Evolutionary conservation across 768 basidiomycete genomes (phyloP).

Genomic region (Mycena crocata): DNA sequence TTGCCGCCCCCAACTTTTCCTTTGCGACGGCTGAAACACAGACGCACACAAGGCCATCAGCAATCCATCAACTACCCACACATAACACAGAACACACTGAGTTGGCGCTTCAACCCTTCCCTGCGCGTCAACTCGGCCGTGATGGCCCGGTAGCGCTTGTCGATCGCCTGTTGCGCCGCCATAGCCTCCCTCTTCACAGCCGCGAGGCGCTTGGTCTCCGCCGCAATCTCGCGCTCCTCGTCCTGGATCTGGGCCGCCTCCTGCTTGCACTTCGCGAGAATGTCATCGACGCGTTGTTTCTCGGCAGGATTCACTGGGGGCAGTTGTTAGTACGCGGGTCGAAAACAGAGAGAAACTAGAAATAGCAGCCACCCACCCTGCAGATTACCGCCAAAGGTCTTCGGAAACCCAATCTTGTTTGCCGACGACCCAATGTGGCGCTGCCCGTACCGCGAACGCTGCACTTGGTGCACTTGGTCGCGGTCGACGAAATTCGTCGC

Average conservation of each 20-base stretch:
- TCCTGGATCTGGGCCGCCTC: constrained; percentile 54
- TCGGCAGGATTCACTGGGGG: constrained; percentile 73
- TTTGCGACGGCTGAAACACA: constrained; percentile 43
- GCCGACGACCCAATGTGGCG: constrained; percentile 72
- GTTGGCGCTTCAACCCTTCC: too few relatives aligned
- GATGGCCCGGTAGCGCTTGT: constrained; percentile 39
- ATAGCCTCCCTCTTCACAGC: constrained; percentile 49
- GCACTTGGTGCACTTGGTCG: constrained; percentile 65
- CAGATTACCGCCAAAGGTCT: constrained; percentile 63
- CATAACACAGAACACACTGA: too few relatives aligned
- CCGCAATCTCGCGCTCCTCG: constrained; percentile 47
- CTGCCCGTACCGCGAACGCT: constrained; percentile 79
- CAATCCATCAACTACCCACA: too few relatives aligned
- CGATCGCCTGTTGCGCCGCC: too few relatives aligned
- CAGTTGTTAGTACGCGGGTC: not conserved
- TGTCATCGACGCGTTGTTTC: constrained; percentile 61
- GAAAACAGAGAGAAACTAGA: not conserved
- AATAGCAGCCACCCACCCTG: constrained; percentile 52
- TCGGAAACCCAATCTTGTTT: constrained; percentile 63
- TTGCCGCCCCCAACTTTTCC: constrained; percentile 52
- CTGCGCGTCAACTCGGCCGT: not conserved
- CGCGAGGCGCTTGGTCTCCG: constrained; percentile 52
- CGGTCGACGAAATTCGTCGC: constrained; percentile 74
- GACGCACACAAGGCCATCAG: not conserved
- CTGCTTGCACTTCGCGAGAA: constrained; percentile 59